A percentile compares a stretch with the other conserved stretches of the same genome.
phyloP scores from a whole-genome alignment of 2,329 filamentous ascomycete genomes.

The Taxawa tesnikishii region DNA sequence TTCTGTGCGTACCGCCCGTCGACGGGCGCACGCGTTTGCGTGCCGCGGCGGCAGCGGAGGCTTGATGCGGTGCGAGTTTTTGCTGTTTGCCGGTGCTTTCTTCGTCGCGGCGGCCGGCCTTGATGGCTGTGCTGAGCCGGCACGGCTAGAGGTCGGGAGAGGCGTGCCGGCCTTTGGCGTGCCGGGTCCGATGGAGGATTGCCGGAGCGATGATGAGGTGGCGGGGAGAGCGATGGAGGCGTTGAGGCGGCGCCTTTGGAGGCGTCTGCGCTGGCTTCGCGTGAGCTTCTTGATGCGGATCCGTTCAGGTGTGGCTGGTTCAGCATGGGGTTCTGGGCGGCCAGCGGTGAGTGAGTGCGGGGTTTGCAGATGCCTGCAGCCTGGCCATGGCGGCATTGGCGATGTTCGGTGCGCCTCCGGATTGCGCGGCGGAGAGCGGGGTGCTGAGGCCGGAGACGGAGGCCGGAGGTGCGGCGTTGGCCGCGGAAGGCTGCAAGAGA shows the following conservation, averaged over 20 bases:
- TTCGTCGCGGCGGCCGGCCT: conserved; percentile 12
- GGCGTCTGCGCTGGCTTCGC: conserved; percentile 29
- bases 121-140: conserved; percentile 45
- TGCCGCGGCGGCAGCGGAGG: conserved; percentile 14
- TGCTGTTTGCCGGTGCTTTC: conserved; percentile 26
- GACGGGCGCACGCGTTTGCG: conserved; percentile 9
- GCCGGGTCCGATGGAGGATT: conserved; percentile 50
- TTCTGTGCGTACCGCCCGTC: conserved; percentile 7
- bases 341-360: conserved; percentile 4
- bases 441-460: conserved; percentile 32
- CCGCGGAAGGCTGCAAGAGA: conserved; percentile 36
- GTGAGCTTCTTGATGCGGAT: conserved; percentile 13
- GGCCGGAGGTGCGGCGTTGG: conserved; percentile 37
- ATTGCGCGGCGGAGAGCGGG: conserved; percentile 37
- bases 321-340: conserved; percentile 8
- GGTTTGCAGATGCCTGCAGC: conserved; percentile 13
- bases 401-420: conserved; percentile 37
- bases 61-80: conserved; percentile 42
- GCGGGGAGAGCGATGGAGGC: conserved; percentile 40
- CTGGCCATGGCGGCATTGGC: conserved; percentile 37
- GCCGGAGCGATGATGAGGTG: conserved; percentile 43
- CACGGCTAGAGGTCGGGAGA: conserved; percentile 33
- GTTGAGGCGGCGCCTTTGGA: conserved; percentile 47
- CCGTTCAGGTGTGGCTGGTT: conserved; percentile 11
- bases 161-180: conserved; percentile 49